A percentile compares a stretch with the other conserved stretches of the same genome.
Evolutionary conservation across 2,329 filamentous ascomycete species (phyloP).

Genomic region (Madurella mycetomatis): DNA sequence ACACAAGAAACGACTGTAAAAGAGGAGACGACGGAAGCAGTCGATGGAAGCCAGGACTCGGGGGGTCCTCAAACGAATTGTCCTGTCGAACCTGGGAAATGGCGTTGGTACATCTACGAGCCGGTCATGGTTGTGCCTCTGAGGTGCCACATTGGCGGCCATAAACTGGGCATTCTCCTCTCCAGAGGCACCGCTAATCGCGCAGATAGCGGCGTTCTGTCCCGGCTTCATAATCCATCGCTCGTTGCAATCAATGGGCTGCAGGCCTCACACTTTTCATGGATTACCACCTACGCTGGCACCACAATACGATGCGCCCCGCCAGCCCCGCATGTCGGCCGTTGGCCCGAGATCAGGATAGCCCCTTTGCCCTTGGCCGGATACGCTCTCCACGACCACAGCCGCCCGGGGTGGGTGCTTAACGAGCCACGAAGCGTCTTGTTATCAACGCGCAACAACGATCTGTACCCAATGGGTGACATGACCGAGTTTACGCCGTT

Average conservation of each 20-base stretch:
- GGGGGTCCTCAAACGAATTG: background rate
- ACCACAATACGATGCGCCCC: background rate
- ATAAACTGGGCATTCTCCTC: background rate
- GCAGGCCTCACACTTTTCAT: background rate
- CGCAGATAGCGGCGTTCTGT: background rate
- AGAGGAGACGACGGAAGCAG: background rate
- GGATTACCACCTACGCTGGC: background rate
- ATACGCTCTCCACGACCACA: background rate
- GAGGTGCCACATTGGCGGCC: background rate
- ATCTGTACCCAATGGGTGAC: background rate
- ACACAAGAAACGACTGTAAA: background rate
- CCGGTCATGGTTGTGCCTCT: background rate
- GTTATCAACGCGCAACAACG: background rate
- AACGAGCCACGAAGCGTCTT: background rate
- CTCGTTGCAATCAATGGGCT: background rate
- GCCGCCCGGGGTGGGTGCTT: background rate
- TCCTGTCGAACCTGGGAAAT: background rate
- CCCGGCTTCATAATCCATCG: background rate
- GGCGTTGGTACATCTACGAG: slow-evolving; percentile 4
- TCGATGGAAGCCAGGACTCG: background rate
- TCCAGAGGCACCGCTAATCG: background rate
- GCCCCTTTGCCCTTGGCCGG: background rate
- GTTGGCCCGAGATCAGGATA: slow-evolving; percentile 3
- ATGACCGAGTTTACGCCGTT: background rate
- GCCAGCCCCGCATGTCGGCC: background rate